phyloP scores from a whole-genome alignment of 805 yeast genomes.

The Wickerhamiella allomyrinae region DNA sequence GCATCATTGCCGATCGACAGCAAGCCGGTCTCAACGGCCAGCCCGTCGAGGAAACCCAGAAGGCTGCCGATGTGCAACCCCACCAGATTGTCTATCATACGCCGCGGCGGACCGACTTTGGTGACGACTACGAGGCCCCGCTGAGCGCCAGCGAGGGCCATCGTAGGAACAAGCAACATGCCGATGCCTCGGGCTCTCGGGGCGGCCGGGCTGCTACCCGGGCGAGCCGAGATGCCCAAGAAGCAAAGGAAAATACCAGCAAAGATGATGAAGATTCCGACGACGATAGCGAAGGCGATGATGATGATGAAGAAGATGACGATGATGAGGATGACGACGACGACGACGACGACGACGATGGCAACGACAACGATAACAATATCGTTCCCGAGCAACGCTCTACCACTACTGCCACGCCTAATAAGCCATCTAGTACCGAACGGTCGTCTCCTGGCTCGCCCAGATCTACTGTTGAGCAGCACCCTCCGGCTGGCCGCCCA shows the following conservation, averaged over 20 bases:
- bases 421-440: no score
- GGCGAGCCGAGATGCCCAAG: neutral
- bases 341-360: neutral
- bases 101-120: neutral
- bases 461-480: no score
- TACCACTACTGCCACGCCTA: no score
- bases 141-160: neutral
- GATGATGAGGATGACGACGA: neutral
- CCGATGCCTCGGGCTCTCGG: neutral
- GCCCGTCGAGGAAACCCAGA: neutral
- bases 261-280: neutral
- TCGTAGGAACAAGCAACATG: neutral
- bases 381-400: no score
- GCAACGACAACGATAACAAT: neutral
- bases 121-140: constrained; percentile 2
- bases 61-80: neutral
- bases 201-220: neutral
- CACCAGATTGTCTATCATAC: neutral
- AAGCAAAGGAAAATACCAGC: neutral
- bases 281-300: neutral
- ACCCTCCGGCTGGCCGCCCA: no score
- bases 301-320: neutral
- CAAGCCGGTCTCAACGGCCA: constrained; percentile 1
- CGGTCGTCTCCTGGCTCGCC: no score
- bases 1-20: constrained; percentile 8